Percentiles rank a stretch among this genome's conserved stretches.
Evolutionary conservation across 768 basidiomycete genomes (phyloP).

Genomic region (Leccinum rimulosum): DNA sequence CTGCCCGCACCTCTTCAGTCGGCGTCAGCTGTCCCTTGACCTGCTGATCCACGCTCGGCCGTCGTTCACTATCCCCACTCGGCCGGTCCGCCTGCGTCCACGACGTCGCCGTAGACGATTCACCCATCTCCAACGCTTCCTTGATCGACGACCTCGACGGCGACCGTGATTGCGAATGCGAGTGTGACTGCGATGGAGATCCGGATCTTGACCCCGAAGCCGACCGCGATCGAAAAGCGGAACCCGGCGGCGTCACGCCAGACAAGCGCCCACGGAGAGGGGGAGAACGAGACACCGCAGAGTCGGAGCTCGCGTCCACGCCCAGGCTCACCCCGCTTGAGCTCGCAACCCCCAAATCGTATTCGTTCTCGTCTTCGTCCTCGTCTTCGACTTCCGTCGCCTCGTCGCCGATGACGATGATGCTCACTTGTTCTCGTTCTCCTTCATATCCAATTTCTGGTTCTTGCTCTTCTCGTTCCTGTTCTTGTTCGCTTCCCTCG

Average conservation of each 20-base stretch:
- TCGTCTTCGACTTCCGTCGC: not conserved
- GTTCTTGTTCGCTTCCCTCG: not conserved
- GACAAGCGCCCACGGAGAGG: not conserved
- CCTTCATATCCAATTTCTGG: not conserved
- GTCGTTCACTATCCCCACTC: slow-evolving; percentile 7
- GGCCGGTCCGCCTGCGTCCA: slow-evolving; percentile 20
- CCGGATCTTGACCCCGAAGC: slow-evolving; percentile 1
- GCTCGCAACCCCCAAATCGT: not conserved
- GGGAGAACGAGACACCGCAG: not conserved
- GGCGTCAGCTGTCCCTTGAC: not conserved
- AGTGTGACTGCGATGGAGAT: not conserved
- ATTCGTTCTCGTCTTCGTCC: not conserved
- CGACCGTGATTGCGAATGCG: slow-evolving; percentile 5
- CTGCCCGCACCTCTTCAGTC: not conserved
- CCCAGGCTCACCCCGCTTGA: not conserved
- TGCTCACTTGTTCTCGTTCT: not conserved
- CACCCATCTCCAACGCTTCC: slow-evolving; percentile 11
- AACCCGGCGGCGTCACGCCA: not conserved
- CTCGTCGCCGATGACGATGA: not conserved
- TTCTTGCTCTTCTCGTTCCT: not conserved
- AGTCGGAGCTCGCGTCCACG: not conserved
- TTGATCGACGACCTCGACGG: slow-evolving; percentile 19
- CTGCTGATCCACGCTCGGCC: not conserved
- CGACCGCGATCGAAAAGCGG: slow-evolving; percentile 2
- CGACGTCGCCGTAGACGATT: slow-evolving; percentile 29